phyloP scores from a whole-genome alignment of 768 basidiomycete genomes.

The Phaeotremella fagi region DNA sequence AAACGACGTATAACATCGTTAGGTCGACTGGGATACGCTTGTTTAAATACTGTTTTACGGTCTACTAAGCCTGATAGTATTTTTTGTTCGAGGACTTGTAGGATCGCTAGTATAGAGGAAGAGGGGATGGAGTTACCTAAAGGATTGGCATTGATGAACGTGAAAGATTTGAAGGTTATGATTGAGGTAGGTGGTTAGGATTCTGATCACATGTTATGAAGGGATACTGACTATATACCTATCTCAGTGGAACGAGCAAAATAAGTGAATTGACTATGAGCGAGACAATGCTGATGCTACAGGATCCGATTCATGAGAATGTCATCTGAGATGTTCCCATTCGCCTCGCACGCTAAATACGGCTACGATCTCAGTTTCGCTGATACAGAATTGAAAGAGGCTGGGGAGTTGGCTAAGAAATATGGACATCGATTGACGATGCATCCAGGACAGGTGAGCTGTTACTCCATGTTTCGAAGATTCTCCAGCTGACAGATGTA shows the following conservation, averaged over 20 bases:
- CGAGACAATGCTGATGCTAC: constrained; percentile 40
- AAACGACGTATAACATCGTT: neutral
- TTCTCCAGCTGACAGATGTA: constrained; percentile 13
- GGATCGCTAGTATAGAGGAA: constrained; percentile 72
- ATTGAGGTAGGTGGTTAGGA: constrained; percentile 53
- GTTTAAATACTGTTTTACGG: constrained; percentile 61
- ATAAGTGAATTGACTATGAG: constrained; percentile 53
- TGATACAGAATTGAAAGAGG: constrained; percentile 56
- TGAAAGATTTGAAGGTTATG: constrained; percentile 64
- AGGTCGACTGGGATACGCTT: constrained; percentile 57
- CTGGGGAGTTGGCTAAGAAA: constrained; percentile 63
- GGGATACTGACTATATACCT: neutral
- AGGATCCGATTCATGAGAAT: constrained; percentile 80
- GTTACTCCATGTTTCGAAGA: no score
- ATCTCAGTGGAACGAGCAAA: constrained; percentile 74
- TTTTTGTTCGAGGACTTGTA: constrained; percentile 60
- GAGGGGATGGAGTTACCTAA: constrained; percentile 78
- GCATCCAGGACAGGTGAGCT: constrained; percentile 81
- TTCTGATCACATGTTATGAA: neutral
- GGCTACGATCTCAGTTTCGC: constrained; percentile 81
- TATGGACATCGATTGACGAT: constrained; percentile 74
- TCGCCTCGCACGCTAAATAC: constrained; percentile 66
- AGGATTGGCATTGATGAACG: constrained; percentile 70
- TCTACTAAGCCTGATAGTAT: constrained; percentile 63
- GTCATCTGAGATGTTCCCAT: constrained; percentile 91